Evolutionary conservation across 2,329 filamentous ascomycete species (phyloP).

Genomic region (Macroventuria anomochaeta): DNA sequence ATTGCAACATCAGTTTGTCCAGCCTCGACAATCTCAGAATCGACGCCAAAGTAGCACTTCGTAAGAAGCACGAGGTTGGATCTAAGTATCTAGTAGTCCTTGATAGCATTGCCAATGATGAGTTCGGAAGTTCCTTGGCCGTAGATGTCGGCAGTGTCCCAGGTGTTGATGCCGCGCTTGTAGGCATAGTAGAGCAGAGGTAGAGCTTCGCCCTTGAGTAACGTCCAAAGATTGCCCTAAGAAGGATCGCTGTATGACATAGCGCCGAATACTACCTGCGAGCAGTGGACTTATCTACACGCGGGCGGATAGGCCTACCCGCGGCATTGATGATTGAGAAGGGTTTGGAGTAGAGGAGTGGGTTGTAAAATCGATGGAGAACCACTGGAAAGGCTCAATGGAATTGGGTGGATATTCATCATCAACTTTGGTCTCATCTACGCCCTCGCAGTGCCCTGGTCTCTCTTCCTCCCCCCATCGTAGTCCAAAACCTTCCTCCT

Average conservation of each 20-base stretch:
- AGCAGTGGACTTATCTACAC: too few relatives aligned
- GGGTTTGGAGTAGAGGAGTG: too few relatives aligned
- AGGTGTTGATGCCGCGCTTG: constrained; percentile 54
- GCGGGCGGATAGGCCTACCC: too few relatives aligned
- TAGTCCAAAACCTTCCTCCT: constrained; percentile 55
- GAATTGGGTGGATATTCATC: too few relatives aligned
- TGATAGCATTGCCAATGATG: constrained; percentile 39
- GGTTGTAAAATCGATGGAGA: too few relatives aligned
- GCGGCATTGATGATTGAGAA: too few relatives aligned
- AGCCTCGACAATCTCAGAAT: neutral
- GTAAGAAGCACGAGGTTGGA: constrained; percentile 39
- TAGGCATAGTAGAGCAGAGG: constrained; percentile 51
- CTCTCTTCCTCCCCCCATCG: constrained; percentile 24
- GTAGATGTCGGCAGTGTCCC: constrained; percentile 48
- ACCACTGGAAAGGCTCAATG: too few relatives aligned
- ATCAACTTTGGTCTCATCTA: too few relatives aligned
- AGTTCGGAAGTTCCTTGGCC: constrained; percentile 38
- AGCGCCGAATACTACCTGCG: constrained; percentile 24
- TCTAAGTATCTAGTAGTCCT: constrained; percentile 37
- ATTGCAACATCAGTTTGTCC: neutral
- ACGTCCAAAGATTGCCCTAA: too few relatives aligned
- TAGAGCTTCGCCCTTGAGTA: constrained; percentile 45
- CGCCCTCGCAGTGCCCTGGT: neutral
- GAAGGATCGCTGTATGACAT: constrained; percentile 31
- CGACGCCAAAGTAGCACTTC: constrained; percentile 27